Evolutionary conservation across 768 basidiomycete species (phyloP).

Genomic region (Imleria badia): DNA sequence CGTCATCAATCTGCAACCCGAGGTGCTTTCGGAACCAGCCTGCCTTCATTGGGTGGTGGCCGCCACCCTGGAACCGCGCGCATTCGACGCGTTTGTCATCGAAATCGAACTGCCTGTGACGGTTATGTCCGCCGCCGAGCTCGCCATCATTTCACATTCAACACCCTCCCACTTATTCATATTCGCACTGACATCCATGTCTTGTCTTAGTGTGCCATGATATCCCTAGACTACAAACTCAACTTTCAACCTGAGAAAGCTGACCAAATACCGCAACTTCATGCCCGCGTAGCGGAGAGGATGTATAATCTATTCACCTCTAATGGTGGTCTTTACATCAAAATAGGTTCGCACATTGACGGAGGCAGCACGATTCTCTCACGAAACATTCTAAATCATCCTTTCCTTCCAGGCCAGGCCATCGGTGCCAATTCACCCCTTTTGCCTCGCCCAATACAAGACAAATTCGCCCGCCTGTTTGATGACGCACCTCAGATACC

Average conservation of each 20-base stretch:
- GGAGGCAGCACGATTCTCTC: not conserved
- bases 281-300: conserved; percentile 80
- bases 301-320: conserved; percentile 73
- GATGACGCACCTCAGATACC: conserved; percentile 88
- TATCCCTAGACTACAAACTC: conserved; percentile 82
- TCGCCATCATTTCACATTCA: not conserved
- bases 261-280: conserved; percentile 74
- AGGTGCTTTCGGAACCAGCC: not conserved
- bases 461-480: conserved; percentile 79
- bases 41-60: not conserved
- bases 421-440: conserved; percentile 85
- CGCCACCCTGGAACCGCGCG: too few species aligned
- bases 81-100: not conserved
- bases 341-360: conserved; percentile 53
- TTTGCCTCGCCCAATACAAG: conserved; percentile 79
- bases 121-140: not conserved
- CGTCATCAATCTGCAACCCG: not conserved
- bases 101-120: not conserved
- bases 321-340: conserved; percentile 86
- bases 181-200: not conserved
- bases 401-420: conserved; percentile 53
- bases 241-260: conserved; percentile 78
- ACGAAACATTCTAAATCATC: not conserved
- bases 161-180: not conserved
- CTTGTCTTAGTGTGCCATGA: conserved; percentile 54